phyloP scores from a whole-genome alignment of 2,329 filamentous ascomycete genomes.

The Pseudogymnoascus destructans region DNA sequence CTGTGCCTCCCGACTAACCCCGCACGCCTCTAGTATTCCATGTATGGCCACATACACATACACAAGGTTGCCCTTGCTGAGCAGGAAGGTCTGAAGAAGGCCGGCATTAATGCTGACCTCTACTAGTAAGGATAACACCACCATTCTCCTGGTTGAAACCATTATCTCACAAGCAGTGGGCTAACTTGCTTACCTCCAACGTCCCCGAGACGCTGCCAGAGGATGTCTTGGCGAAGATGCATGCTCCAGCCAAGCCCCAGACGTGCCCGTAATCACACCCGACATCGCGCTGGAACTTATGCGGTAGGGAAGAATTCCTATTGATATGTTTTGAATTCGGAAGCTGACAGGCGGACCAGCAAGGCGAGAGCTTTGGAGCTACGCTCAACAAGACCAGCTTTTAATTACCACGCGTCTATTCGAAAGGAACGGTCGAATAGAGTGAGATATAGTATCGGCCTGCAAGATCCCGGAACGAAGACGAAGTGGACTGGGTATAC shows the following conservation, averaged over 20 bases:
- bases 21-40: slow-evolving; percentile 56
- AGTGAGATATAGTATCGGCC: background rate
- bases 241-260: slow-evolving; percentile 65
- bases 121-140: slow-evolving; percentile 50
- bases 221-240: slow-evolving; percentile 80
- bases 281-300: slow-evolving; percentile 68
- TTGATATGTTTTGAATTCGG: background rate
- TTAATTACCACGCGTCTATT: background rate
- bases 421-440: background rate
- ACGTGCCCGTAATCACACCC: slow-evolving; percentile 50
- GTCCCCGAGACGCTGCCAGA: slow-evolving; percentile 74
- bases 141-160: background rate
- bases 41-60: slow-evolving; percentile 94
- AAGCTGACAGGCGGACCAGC: slow-evolving; percentile 31
- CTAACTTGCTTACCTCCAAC: slow-evolving; percentile 28
- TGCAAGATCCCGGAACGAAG: background rate
- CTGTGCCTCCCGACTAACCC: background rate
- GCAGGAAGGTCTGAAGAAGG: slow-evolving; percentile 77
- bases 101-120: slow-evolving; percentile 68
- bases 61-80: slow-evolving; percentile 73
- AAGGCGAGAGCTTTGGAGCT: slow-evolving; percentile 79
- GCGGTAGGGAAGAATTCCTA: slow-evolving; percentile 35
- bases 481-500: background rate
- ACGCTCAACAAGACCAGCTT: slow-evolving; percentile 56
- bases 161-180: slow-evolving; percentile 12